Evolutionary conservation across 495 filamentous ascomycete species (phyloP).

Genomic region (Viridothelium virens): DNA sequence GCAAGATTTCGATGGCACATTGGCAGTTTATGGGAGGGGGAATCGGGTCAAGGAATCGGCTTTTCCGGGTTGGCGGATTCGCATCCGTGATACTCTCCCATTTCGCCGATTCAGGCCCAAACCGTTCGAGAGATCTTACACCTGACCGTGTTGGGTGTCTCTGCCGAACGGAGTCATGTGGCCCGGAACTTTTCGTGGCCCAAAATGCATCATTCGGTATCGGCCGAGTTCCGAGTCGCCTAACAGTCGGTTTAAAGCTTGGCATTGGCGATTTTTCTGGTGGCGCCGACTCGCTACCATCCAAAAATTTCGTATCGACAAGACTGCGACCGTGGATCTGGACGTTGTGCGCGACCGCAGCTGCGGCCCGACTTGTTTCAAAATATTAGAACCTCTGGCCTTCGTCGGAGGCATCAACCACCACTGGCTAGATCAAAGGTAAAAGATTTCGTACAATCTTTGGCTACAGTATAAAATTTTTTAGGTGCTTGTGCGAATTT

Average conservation of each 20-base stretch:
- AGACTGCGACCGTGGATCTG: background rate
- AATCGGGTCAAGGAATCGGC: background rate
- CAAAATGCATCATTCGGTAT: background rate
- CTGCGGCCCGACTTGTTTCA: background rate
- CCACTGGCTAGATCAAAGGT: background rate
- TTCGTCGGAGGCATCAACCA: no score
- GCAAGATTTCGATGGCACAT: background rate
- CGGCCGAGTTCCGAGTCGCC: conserved; percentile 11
- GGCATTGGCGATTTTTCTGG: background rate
- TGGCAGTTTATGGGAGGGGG: background rate
- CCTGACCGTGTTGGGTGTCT: background rate
- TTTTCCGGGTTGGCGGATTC: background rate
- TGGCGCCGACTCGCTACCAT: no score
- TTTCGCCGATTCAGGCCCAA: background rate
- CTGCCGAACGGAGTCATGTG: background rate
- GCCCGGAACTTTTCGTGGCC: background rate
- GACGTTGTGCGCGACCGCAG: background rate
- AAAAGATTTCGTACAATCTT: background rate
- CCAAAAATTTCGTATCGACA: no score
- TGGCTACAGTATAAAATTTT: no score
- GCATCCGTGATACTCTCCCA: conserved; percentile 3
- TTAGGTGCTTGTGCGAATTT: no score
- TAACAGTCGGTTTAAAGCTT: background rate
- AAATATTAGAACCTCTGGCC: background rate
- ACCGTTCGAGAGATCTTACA: no score